Conservation (phyloP, 1,139 yeast species). For the Torulaspora globosa region DNA sequence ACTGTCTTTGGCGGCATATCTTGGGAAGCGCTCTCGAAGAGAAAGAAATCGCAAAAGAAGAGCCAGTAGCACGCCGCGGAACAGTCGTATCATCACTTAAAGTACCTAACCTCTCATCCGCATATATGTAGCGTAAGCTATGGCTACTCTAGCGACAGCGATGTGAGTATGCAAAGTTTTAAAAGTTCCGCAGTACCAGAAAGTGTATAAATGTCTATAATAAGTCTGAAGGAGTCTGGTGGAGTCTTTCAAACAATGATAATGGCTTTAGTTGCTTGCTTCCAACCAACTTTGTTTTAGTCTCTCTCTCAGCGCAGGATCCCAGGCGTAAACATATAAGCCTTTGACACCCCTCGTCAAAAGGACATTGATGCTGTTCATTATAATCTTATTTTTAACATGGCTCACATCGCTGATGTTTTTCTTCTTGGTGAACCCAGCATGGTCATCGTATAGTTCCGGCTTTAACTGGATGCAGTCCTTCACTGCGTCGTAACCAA, state of each 20-base stretch:
- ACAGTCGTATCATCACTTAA: no score
- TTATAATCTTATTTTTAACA: constrained; percentile 40
- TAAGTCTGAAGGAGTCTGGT: background rate
- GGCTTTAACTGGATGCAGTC: constrained; percentile 37
- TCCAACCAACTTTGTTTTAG: constrained; percentile 18
- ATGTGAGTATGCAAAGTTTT: no score
- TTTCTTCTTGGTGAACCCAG: constrained; percentile 41
- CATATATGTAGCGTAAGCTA: no score
- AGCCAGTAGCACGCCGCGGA: background rate
- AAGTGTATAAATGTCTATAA: constrained; percentile 1
- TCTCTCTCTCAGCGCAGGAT: constrained; percentile 37
- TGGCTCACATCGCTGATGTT: constrained; percentile 37
- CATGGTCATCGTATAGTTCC: constrained; percentile 41
- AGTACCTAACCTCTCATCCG: no score
- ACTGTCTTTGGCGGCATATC: constrained; percentile 81
- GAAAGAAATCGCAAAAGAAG: constrained; percentile 11
- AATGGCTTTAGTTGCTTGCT: background rate
- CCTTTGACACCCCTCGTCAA: constrained; percentile 43
- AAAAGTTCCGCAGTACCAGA: no score
- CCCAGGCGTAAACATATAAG: constrained; percentile 41
- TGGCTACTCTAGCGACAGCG: no score
- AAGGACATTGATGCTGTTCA: constrained; percentile 42
- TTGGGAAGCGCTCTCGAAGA: constrained; percentile 57
- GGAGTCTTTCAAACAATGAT: background rate
- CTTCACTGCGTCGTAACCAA: constrained; percentile 37